Percentiles rank a stretch among this genome's conserved stretches.
phyloP scores from a whole-genome alignment of 1,284 basidiomycete genomes.

The Leccinum pachyderme region DNA sequence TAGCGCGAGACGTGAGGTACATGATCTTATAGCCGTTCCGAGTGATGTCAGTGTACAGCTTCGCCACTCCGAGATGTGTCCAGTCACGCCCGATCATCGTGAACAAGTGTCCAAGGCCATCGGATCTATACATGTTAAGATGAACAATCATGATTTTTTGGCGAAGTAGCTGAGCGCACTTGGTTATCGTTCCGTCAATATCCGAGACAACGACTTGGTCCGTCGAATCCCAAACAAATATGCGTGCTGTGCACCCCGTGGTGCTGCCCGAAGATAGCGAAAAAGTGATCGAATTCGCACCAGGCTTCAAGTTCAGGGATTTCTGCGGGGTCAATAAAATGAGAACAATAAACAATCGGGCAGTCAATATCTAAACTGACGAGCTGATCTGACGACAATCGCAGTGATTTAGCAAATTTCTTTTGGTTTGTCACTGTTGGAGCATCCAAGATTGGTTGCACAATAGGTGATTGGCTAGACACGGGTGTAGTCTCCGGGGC shows the following conservation, averaged over 20 bases:
- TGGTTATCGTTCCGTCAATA: conserved; percentile 99
- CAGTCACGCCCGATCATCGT: conserved; percentile 99
- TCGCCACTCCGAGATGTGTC: conserved; percentile 98
- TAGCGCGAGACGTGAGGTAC: conserved; percentile 97
- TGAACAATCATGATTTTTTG: background rate
- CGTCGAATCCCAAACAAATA: conserved; percentile 94
- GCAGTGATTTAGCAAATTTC: conserved; percentile 90
- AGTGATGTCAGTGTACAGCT: conserved; percentile 95
- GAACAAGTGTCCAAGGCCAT: conserved; percentile 96
- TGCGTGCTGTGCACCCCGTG: conserved; percentile 86
- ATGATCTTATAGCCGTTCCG: conserved; percentile 98
- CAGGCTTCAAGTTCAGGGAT: conserved; percentile 82
- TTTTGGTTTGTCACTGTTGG: conserved; percentile 20
- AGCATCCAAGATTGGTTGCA: conserved; percentile 22
- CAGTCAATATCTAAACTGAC: conserved; percentile 37
- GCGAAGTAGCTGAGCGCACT: conserved; percentile 49
- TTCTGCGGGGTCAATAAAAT: conserved; percentile 50
- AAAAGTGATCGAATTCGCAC: conserved; percentile 92
- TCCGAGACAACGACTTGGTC: conserved; percentile 95
- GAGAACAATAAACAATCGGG: background rate
- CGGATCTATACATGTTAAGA: conserved; percentile 59
- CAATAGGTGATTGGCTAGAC: conserved; percentile 16
- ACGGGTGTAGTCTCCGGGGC: conserved; percentile 30
- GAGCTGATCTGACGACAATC: conserved; percentile 82
- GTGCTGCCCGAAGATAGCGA: conserved; percentile 89